A percentile compares a stretch with the other conserved stretches of the same genome.
phyloP scores from a whole-genome alignment of 164 flowering plant species.

The Liquidambar formosana region DNA sequence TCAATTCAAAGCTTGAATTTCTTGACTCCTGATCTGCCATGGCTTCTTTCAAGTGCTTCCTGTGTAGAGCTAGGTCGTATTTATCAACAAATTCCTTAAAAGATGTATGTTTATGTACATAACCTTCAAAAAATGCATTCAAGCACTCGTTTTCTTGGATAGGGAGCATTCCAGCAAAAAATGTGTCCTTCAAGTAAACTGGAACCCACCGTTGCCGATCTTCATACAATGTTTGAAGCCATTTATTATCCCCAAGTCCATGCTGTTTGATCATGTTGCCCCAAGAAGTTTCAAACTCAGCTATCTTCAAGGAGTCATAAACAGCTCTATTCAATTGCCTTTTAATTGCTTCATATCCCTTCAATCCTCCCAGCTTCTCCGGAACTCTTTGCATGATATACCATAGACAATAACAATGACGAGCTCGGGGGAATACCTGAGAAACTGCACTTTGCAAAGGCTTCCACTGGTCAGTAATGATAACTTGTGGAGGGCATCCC shows the following conservation, averaged over 20 bases:
- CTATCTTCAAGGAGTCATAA: slow-evolving; percentile 37
- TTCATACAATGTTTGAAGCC: slow-evolving; percentile 44
- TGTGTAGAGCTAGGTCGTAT: slow-evolving; percentile 44
- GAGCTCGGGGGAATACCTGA: slow-evolving; percentile 43
- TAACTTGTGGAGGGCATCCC: slow-evolving; percentile 42
- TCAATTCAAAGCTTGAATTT: slow-evolving; percentile 25
- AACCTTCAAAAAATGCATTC: slow-evolving; percentile 41
- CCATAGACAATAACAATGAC: slow-evolving; percentile 38
- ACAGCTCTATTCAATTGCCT: slow-evolving; percentile 35
- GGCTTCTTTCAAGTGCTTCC: slow-evolving; percentile 40
- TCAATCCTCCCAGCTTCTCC: slow-evolving; percentile 45
- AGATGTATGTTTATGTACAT: slow-evolving; percentile 51
- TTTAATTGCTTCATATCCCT: slow-evolving; percentile 37
- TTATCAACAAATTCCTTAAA: slow-evolving; percentile 50
- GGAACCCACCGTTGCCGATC: slow-evolving; percentile 42
- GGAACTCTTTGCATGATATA: slow-evolving; percentile 47
- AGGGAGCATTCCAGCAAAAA: slow-evolving; percentile 45
- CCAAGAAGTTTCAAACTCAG: slow-evolving; percentile 49
- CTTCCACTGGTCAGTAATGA: slow-evolving; percentile 42
- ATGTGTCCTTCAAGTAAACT: too few relatives aligned
- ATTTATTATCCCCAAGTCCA: slow-evolving; percentile 36
- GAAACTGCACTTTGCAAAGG: slow-evolving; percentile 33
- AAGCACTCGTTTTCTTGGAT: slow-evolving; percentile 30
- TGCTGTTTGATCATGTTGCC: slow-evolving; percentile 31
- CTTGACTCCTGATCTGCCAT: slow-evolving; percentile 39